Conservation (phyloP, 495 filamentous ascomycete genomes). For the Diplogelasinospora grovesii region DNA sequence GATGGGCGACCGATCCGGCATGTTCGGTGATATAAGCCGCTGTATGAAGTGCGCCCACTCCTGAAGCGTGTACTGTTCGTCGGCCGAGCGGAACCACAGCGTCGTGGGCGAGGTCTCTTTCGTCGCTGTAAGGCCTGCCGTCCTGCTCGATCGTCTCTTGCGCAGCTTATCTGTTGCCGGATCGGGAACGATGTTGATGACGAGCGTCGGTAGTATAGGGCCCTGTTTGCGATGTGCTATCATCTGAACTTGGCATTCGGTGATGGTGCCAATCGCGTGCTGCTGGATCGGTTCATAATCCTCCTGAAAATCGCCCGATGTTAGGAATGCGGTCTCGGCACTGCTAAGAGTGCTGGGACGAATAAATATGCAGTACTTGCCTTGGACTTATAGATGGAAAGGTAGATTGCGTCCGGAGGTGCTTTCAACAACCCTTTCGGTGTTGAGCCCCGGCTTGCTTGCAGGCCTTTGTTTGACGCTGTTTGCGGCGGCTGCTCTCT, state of each 20-base stretch:
- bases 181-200: conserved; percentile 46
- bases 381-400: conserved; percentile 51
- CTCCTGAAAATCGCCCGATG: conserved; percentile 25
- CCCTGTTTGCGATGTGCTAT: conserved; percentile 50
- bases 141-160: conserved; percentile 51
- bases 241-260: conserved; percentile 45
- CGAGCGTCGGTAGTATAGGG: conserved; percentile 41
- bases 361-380: conserved; percentile 21
- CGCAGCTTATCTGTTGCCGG: conserved; percentile 44
- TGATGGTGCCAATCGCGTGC: conserved; percentile 41
- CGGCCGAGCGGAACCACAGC: conserved; percentile 39
- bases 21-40: conserved; percentile 30
- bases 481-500: conserved; percentile 13
- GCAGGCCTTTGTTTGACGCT: conserved; percentile 20
- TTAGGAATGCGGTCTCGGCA: conserved; percentile 6
- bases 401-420: conserved; percentile 32
- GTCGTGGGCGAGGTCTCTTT: conserved; percentile 37
- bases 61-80: conserved; percentile 30
- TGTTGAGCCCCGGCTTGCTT: conserved; percentile 19
- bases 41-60: conserved; percentile 44
- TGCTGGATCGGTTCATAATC: conserved; percentile 46
- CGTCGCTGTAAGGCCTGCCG: conserved; percentile 38
- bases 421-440: conserved; percentile 21
- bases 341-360: background rate
- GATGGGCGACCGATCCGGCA: conserved; percentile 27